A percentile compares a stretch with the other conserved stretches of the same genome.
Conservation (phyloP, 176 grass and related monocot species). For the Raddia distichophylla region DNA sequence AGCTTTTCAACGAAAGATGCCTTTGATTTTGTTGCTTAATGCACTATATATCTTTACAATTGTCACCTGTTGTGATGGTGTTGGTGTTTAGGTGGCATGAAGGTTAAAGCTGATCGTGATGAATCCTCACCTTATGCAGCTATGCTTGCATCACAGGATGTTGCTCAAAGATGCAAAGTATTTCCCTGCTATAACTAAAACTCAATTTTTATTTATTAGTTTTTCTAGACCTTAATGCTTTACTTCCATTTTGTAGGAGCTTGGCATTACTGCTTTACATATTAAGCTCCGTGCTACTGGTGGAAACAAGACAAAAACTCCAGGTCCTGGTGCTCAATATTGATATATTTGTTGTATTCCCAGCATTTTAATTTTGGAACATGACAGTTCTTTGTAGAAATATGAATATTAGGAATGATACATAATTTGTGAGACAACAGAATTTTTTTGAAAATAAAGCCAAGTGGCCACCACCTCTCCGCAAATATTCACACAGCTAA, state of each 20-base stretch:
- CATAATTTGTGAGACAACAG: too few relatives aligned
- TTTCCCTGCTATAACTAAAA: background rate
- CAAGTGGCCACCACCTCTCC: too few relatives aligned
- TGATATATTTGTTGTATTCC: too few relatives aligned
- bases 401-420: too few relatives aligned
- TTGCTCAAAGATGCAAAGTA: constrained; percentile 68
- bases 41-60: background rate
- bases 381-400: too few relatives aligned
- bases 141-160: constrained; percentile 76
- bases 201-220: background rate
- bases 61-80: background rate
- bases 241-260: constrained; percentile 24
- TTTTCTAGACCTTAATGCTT: background rate
- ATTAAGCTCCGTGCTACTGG: constrained; percentile 66
- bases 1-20: background rate
- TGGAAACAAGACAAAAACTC: constrained; percentile 57
- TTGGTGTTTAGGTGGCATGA: constrained; percentile 49
- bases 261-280: constrained; percentile 58
- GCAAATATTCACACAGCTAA: too few relatives aligned
- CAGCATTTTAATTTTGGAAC: too few relatives aligned
- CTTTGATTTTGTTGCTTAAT: background rate
- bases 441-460: too few relatives aligned
- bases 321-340: constrained; percentile 59
- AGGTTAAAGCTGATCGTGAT: constrained; percentile 68
- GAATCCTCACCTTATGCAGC: constrained; percentile 69